Evolutionary conservation across 2,329 filamentous ascomycete genomes (phyloP).

Genomic region (Penicillium concentricum): DNA sequence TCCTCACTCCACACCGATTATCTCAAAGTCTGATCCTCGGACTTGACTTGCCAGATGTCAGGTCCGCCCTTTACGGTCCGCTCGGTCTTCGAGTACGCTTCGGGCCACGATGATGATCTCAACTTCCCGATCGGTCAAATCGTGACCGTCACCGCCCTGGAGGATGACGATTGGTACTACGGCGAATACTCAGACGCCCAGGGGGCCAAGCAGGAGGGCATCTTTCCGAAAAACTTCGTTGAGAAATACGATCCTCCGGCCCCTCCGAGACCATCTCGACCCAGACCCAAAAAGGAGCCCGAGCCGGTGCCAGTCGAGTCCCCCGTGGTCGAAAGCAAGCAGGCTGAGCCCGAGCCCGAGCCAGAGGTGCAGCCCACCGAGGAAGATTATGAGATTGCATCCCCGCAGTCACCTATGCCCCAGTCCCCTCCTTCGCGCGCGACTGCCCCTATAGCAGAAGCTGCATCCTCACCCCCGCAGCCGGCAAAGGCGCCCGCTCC

Average conservation of each 20-base stretch:
- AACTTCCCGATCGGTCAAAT: constrained; percentile 81
- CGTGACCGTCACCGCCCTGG: constrained; percentile 88
- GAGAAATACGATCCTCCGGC: constrained; percentile 91
- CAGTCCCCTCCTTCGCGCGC: constrained; percentile 24
- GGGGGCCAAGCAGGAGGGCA: constrained; percentile 75
- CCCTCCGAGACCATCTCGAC: constrained; percentile 78
- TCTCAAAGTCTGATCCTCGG: constrained; percentile 21
- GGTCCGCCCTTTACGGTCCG: constrained; percentile 83
- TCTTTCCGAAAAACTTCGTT: constrained; percentile 96
- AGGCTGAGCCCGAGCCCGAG: constrained; percentile 38
- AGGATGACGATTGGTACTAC: constrained; percentile 91
- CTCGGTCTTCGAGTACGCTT: constrained; percentile 91
- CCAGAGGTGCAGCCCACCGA: constrained; percentile 24
- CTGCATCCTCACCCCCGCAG: constrained; percentile 27
- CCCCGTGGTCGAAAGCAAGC: constrained; percentile 23
- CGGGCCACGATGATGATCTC: constrained; percentile 91
- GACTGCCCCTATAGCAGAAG: constrained; percentile 27
- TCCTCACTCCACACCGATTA: constrained; percentile 25
- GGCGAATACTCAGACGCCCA: constrained; percentile 79
- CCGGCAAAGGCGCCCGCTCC: constrained; percentile 25
- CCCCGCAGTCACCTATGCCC: constrained; percentile 17
- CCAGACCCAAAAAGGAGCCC: constrained; percentile 66
- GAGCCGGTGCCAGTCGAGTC: constrained; percentile 35
- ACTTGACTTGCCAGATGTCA: constrained; percentile 59
- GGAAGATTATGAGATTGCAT: constrained; percentile 25